Percentiles rank a stretch among this genome's conserved stretches.
phyloP scores from a whole-genome alignment of 768 basidiomycete genomes.

The Amanita jacksonii region DNA sequence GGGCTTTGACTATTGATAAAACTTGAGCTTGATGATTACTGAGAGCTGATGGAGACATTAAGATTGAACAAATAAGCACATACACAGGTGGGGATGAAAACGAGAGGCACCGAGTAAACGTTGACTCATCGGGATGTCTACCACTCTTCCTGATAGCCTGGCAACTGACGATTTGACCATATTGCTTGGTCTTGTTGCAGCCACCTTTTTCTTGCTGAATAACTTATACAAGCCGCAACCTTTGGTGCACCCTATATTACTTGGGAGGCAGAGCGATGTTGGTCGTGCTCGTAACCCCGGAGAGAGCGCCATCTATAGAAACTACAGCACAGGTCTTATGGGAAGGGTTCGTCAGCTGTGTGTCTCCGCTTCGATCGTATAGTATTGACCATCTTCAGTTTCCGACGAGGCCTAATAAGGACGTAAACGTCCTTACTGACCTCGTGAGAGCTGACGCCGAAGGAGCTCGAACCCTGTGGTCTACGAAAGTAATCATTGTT shows the following conservation, averaged over 20 bases:
- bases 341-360: constrained; percentile 47
- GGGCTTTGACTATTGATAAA: constrained; percentile 31
- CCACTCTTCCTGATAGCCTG: constrained; percentile 41
- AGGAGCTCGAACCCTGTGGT: constrained; percentile 68
- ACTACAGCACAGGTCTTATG: constrained; percentile 79
- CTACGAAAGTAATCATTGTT: constrained; percentile 49
- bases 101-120: too few species aligned
- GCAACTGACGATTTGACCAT: constrained; percentile 76
- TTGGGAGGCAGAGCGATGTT: constrained; percentile 88
- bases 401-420: constrained; percentile 61
- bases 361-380: too few species aligned
- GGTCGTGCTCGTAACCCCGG: constrained; percentile 69
- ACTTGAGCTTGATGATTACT: constrained; percentile 15
- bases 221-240: constrained; percentile 76
- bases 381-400: constrained; percentile 37
- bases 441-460: constrained; percentile 59
- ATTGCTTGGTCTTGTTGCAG: constrained; percentile 64
- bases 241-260: constrained; percentile 87
- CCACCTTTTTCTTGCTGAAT: constrained; percentile 67
- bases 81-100: too few species aligned
- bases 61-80: too few species aligned
- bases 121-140: not conserved
- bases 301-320: constrained; percentile 85
- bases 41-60: not conserved
- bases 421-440: constrained; percentile 57